Conservation (phyloP, 1,139 yeast genomes). For the Ogataea hybrid region DNA sequence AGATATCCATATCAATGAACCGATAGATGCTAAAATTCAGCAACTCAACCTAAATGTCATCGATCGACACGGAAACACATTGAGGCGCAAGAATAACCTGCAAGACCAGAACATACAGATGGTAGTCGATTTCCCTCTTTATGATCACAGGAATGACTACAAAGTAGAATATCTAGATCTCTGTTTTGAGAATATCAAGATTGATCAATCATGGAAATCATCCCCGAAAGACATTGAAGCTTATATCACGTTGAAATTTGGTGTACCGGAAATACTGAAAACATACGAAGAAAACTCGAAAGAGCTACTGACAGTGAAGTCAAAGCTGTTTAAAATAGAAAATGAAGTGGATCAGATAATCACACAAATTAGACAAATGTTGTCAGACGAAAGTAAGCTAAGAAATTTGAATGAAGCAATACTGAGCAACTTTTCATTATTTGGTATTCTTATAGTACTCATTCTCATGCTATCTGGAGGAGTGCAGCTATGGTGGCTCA, state of each 20-base stretch:
- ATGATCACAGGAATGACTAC: conserved; percentile 13
- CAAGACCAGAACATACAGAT: conserved; percentile 16
- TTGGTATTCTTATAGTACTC: conserved; percentile 13
- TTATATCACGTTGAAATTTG: conserved; percentile 24
- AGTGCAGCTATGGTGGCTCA: conserved; percentile 26
- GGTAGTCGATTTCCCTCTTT: conserved; percentile 25
- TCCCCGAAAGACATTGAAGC: conserved; percentile 19
- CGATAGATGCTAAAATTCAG: conserved; percentile 21
- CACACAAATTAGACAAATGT: conserved; percentile 15
- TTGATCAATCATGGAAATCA: conserved; percentile 30
- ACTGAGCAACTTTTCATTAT: conserved; percentile 17
- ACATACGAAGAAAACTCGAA: conserved; percentile 22
- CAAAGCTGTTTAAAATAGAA: conserved; percentile 18
- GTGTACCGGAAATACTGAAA: conserved; percentile 23
- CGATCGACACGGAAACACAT: conserved; percentile 27
- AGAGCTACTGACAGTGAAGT: conserved; percentile 11
- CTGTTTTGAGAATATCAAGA: conserved; percentile 30
- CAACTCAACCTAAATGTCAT: conserved; percentile 28
- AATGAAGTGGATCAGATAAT: conserved; percentile 20
- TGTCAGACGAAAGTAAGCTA: conserved; percentile 23
- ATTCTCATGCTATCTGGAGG: conserved; percentile 18
- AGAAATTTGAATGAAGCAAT: conserved; percentile 30
- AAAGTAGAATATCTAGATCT: conserved; percentile 25
- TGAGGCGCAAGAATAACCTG: conserved; percentile 26
- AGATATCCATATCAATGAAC: conserved; percentile 18